These are phyloP conservation scores for Solidago caesia DNA, from an alignment of 129 eudicot genomes.

Conservation along the genomic window DNA sequence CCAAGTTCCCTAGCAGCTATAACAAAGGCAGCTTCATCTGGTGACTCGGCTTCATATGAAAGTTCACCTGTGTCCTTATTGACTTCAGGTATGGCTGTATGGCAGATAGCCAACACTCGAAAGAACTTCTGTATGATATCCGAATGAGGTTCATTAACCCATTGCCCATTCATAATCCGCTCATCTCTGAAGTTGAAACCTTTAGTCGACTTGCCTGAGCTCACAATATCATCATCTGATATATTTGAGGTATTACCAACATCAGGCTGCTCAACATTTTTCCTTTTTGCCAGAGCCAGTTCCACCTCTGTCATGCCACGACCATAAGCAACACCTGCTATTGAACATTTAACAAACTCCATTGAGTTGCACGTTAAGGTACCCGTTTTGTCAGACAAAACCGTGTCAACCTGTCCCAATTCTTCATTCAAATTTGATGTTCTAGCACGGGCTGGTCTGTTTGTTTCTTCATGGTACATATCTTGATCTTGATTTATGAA, in stretches of 20 bases:
- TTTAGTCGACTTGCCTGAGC: constrained; percentile 47
- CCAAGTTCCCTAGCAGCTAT: constrained; percentile 93
- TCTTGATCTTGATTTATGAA: constrained; percentile 86
- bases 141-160: constrained; percentile 66
- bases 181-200: constrained; percentile 89
- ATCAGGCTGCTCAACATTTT: constrained; percentile 38
- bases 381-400: constrained; percentile 93
- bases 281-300: constrained; percentile 61
- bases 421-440: constrained; percentile 97
- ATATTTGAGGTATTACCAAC: constrained; percentile 27
- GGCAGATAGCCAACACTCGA: constrained; percentile 85
- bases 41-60: constrained; percentile 93
- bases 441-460: constrained; percentile 86
- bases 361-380: constrained; percentile 96
- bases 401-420: constrained; percentile 86
- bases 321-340: constrained; percentile 89
- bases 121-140: constrained; percentile 70
- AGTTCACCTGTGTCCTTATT: constrained; percentile 60
- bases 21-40: constrained; percentile 99
- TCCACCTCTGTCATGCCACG: constrained; percentile 97
- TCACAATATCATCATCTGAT: constrained; percentile 24
- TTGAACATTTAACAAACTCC: constrained; percentile 95
- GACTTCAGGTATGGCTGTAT: constrained; percentile 94
- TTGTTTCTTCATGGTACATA: constrained; percentile 87
- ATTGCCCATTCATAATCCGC: constrained; percentile 66